Conservation (phyloP, 345 rosid genomes). For the Murraya paniculata region DNA sequence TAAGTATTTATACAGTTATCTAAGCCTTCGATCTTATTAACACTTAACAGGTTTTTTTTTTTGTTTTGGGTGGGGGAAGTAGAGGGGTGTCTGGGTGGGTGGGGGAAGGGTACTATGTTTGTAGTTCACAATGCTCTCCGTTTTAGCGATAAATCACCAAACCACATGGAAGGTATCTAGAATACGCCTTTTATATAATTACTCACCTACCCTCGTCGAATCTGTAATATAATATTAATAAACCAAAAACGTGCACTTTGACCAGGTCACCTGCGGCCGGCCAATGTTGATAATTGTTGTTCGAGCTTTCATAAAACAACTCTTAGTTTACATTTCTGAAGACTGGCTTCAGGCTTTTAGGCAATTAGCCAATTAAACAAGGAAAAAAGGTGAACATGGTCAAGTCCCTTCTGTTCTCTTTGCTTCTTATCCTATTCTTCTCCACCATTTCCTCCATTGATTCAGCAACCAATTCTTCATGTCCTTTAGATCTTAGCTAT, state of each 20-base stretch:
- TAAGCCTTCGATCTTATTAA: too few species aligned
- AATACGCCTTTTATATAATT: not conserved
- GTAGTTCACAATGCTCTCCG: not conserved
- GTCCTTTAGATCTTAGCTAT: conserved; percentile 55
- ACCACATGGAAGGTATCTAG: not conserved
- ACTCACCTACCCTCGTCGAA: not conserved
- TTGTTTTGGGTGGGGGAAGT: too few species aligned
- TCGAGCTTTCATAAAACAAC: not conserved
- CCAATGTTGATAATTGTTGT: conserved; percentile 17
- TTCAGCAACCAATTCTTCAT: conserved; percentile 29
- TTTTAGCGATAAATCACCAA: not conserved
- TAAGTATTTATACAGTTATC: too few species aligned
- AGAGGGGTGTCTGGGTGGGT: too few species aligned
- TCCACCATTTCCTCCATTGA: conserved; percentile 6
- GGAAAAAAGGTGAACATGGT: conserved; percentile 9
- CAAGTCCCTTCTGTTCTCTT: conserved; percentile 1
- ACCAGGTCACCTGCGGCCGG: conserved; percentile 15
- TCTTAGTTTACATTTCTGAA: not conserved
- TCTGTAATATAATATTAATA: too few species aligned
- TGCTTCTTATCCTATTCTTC: conserved; percentile 18
- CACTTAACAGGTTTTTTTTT: too few species aligned
- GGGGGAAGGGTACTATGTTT: too few species aligned
- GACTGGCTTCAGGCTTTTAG: not conserved
- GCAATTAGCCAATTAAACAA: not conserved
- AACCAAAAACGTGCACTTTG: conserved; percentile 13